Evolutionary conservation across 2,329 filamentous ascomycete species (phyloP).

Genomic region (Penicillium hesseltinei): DNA sequence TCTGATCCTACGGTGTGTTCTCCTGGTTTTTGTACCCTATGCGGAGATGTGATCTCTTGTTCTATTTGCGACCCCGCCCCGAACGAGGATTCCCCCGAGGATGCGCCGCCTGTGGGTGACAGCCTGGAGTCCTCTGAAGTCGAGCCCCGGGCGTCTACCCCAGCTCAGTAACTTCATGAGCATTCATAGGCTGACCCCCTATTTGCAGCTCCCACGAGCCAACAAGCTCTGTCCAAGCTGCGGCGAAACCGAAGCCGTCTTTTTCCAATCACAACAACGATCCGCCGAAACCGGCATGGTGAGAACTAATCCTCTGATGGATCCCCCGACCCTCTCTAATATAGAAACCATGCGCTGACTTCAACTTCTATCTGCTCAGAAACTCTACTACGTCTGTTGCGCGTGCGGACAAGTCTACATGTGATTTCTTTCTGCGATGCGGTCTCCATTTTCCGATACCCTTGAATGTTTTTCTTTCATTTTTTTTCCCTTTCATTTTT

Average conservation of each 20-base stretch:
- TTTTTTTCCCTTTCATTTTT: slow-evolving; percentile 14
- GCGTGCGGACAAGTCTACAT: slow-evolving; percentile 83
- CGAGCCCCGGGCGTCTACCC: background rate
- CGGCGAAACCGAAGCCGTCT: slow-evolving; percentile 85
- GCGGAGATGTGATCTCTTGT: slow-evolving; percentile 58
- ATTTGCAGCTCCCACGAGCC: slow-evolving; percentile 77
- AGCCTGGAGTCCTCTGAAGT: slow-evolving; percentile 2
- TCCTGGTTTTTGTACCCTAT: slow-evolving; percentile 57
- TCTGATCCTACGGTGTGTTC: slow-evolving; percentile 97
- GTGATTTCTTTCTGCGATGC: slow-evolving; percentile 27
- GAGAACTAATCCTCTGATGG: slow-evolving; percentile 39
- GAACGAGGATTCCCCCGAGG: slow-evolving; percentile 17
- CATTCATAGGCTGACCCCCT: slow-evolving; percentile 33
- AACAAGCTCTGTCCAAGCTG: slow-evolving; percentile 84
- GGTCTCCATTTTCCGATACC: slow-evolving; percentile 32
- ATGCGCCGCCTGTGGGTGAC: slow-evolving; percentile 11
- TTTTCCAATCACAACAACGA: slow-evolving; percentile 98
- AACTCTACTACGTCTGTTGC: slow-evolving; percentile 93
- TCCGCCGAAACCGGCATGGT: slow-evolving; percentile 98
- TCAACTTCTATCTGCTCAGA: slow-evolving; percentile 50
- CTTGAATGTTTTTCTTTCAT: slow-evolving; percentile 17
- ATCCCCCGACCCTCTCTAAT: background rate
- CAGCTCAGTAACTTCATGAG: slow-evolving; percentile 12
- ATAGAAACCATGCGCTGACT: slow-evolving; percentile 14
- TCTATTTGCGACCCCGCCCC: slow-evolving; percentile 48